phyloP scores from a whole-genome alignment of 192 early-diverging fungal species.

The Allomyces arbusculus region DNA sequence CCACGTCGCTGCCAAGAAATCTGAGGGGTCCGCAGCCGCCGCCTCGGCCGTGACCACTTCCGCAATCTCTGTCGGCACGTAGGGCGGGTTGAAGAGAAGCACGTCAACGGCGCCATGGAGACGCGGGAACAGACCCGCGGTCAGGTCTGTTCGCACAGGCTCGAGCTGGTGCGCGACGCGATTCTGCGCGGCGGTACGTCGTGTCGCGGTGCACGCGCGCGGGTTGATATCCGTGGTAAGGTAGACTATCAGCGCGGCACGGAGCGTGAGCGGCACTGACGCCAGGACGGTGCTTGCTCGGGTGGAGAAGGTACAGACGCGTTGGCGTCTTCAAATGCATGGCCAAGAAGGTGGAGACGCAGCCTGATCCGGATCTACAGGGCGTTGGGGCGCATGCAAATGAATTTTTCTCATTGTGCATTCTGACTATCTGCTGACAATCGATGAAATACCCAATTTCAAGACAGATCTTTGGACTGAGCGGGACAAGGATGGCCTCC shows the following conservation, averaged over 20 bases:
- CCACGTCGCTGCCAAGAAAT: constrained; percentile 64
- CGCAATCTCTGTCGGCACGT: constrained; percentile 62
- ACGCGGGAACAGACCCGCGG: constrained; percentile 27
- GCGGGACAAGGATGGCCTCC: constrained; percentile 19
- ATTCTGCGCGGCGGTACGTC: constrained; percentile 37
- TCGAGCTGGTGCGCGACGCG: constrained; percentile 25
- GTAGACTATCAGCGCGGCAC: constrained; percentile 12
- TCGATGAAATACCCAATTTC: constrained; percentile 46
- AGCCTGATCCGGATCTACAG: constrained; percentile 67
- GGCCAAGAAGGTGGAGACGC: constrained; percentile 53
- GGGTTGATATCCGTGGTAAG: constrained; percentile 70
- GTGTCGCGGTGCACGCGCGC: constrained; percentile 42
- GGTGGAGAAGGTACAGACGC: constrained; percentile 1
- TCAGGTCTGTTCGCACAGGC: constrained; percentile 40
- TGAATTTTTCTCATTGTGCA: too few relatives aligned
- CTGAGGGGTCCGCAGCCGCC: too few relatives aligned
- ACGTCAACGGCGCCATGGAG: constrained; percentile 44
- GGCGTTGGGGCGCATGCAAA: too few relatives aligned
- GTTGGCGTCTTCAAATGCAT: constrained; percentile 18
- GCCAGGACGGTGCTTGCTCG: too few relatives aligned
- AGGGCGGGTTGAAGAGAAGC: constrained; percentile 84
- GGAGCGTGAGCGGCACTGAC: too few relatives aligned
- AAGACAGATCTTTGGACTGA: constrained; percentile 44
- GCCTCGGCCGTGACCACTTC: constrained; percentile 42
- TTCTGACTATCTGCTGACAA: too few relatives aligned